Conservation (phyloP, 768 basidiomycete species). For the Lactarius hengduanensis region DNA sequence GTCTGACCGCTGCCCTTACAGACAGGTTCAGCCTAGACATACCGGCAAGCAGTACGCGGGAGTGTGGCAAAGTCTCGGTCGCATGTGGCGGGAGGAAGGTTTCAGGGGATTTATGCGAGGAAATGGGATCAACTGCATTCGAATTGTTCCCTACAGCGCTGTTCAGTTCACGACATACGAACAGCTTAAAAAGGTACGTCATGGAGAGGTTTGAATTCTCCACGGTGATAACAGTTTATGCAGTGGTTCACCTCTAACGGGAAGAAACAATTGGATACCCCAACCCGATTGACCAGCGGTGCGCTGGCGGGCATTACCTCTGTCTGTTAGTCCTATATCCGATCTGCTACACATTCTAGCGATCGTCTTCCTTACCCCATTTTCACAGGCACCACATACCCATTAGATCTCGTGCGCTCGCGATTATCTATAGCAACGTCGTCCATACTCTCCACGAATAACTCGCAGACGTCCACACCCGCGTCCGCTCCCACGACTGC, state of each 20-base stretch:
- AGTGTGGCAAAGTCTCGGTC: conserved; percentile 76
- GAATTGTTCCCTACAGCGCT: conserved; percentile 90
- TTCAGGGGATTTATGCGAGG: conserved; percentile 92
- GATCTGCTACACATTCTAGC: neutral
- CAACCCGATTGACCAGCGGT: conserved; percentile 79
- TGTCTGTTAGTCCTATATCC: conserved; percentile 63
- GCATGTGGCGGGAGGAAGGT: conserved; percentile 95
- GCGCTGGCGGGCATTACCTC: conserved; percentile 93
- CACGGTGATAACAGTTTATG: conserved; percentile 3
- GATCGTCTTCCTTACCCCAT: conserved; percentile 9
- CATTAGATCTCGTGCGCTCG: conserved; percentile 90
- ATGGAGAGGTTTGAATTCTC: neutral
- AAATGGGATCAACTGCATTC: conserved; percentile 86
- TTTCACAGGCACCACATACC: conserved; percentile 75
- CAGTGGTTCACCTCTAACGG: conserved; percentile 73
- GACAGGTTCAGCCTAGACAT: conserved; percentile 83
- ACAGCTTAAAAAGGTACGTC: conserved; percentile 76
- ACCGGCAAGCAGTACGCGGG: conserved; percentile 72
- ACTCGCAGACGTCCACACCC: conserved; percentile 2
- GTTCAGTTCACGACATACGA: conserved; percentile 90
- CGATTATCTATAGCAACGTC: conserved; percentile 92
- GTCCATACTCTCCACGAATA: conserved; percentile 46
- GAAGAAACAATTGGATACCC: conserved; percentile 79
- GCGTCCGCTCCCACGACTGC: conserved; percentile 36
- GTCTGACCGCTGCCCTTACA: conserved; percentile 34